Conservation (phyloP, 768 basidiomycete species). For the Termitomyces eurrhizus region DNA sequence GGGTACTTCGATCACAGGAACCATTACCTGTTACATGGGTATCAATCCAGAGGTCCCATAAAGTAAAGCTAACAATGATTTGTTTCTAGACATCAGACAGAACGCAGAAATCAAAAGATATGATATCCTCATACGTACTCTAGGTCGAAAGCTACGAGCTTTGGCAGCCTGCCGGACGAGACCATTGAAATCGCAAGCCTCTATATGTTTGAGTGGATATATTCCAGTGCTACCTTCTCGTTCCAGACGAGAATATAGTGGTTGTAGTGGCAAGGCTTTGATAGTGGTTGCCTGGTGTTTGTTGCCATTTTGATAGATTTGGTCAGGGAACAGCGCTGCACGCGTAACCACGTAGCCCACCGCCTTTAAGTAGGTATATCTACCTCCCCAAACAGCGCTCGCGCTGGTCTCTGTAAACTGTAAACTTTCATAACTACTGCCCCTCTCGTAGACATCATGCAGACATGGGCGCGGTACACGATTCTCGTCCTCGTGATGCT, state of each 20-base stretch:
- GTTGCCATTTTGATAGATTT: neutral
- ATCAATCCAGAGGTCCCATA: conserved; percentile 89
- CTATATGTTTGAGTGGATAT: neutral
- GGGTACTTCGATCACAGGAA: neutral
- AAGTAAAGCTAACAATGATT: conserved; percentile 56
- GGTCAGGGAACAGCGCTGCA: neutral
- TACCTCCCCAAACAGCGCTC: neutral
- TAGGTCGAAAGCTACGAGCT: conserved; percentile 76
- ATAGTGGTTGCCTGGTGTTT: neutral
- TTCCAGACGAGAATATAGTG: neutral
- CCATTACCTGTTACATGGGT: conserved; percentile 55
- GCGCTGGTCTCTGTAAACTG: neutral
- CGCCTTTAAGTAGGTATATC: neutral
- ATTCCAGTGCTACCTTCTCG: neutral
- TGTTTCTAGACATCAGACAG: neutral
- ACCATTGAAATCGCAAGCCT: conserved; percentile 1
- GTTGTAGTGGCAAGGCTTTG: neutral
- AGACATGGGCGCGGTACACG: conserved; percentile 17
- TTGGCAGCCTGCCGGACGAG: conserved; percentile 30
- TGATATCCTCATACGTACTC: conserved; percentile 44
- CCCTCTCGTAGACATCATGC: conserved; percentile 9
- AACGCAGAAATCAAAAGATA: neutral
- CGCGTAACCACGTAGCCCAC: neutral
- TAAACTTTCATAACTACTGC: too few species aligned
- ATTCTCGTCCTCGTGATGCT: conserved; percentile 15